phyloP scores from a whole-genome alignment of 805 yeast genomes.

The Dipodascus albidus region DNA sequence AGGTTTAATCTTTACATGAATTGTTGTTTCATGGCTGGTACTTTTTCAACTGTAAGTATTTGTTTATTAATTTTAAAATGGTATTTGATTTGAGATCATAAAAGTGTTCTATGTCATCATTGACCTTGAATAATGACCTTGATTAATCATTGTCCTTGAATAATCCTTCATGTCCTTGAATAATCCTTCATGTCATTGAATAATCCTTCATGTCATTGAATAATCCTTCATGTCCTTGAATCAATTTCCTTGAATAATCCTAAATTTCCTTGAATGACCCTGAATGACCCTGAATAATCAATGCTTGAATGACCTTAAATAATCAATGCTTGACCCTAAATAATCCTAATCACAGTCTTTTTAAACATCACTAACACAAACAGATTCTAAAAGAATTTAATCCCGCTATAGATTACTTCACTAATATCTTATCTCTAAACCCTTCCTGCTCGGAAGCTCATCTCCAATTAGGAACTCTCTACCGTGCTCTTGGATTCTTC shows the following conservation, averaged over 20 bases:
- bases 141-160: too few relatives aligned
- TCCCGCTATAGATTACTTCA: neutral
- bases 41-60: neutral
- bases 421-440: neutral
- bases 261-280: too few relatives aligned
- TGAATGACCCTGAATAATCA: too few relatives aligned
- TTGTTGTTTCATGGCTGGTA: neutral
- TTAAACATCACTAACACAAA: neutral
- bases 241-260: too few relatives aligned
- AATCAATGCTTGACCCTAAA: too few relatives aligned
- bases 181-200: neutral
- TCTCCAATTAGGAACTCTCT: neutral
- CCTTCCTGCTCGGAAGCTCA: neutral
- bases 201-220: too few relatives aligned
- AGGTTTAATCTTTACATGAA: neutral
- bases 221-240: too few relatives aligned
- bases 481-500: neutral
- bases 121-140: neutral
- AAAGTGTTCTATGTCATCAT: neutral
- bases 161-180: too few relatives aligned
- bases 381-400: neutral
- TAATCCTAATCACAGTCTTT: neutral
- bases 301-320: too few relatives aligned
- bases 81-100: too few relatives aligned
- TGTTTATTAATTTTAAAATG: neutral